Conservation (phyloP, 139 green algal genomes). For the Auxenochlorella pyrenoidosa region DNA sequence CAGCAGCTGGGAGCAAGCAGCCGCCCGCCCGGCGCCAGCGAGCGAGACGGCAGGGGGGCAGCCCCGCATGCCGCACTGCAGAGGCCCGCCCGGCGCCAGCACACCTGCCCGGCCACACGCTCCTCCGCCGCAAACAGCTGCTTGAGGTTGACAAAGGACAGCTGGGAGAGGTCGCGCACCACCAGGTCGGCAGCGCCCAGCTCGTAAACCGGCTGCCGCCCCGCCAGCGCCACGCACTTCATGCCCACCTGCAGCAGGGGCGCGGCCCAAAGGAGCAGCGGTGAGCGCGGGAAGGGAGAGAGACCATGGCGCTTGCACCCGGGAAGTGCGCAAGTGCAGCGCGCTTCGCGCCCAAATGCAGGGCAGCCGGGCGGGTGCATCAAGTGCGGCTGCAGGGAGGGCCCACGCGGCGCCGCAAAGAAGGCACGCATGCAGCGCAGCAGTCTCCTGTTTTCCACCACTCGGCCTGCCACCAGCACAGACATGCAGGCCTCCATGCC, state of each 20-base stretch:
- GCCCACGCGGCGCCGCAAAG: too few species aligned
- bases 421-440: too few species aligned
- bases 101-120: slow-evolving; percentile 10
- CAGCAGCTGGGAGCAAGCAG: too few species aligned
- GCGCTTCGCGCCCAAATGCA: not conserved
- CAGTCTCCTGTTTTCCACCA: too few species aligned
- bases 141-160: slow-evolving; percentile 95
- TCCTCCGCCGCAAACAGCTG: slow-evolving; percentile 88
- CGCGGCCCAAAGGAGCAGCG: too few species aligned
- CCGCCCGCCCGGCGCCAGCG: too few species aligned
- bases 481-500: too few species aligned
- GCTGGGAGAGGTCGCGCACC: slow-evolving; percentile 78
- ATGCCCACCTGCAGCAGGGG: slow-evolving; percentile 61
- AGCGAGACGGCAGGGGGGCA: too few species aligned
- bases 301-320: not conserved
- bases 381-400: too few species aligned
- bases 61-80: too few species aligned
- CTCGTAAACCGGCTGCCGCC: slow-evolving; percentile 86
- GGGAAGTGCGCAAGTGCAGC: not conserved
- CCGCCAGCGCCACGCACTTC: slow-evolving; percentile 87
- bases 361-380: not conserved
- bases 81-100: not conserved
- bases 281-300: not conserved
- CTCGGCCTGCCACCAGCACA: too few species aligned
- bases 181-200: slow-evolving; percentile 90